These are phyloP conservation scores for Erodium maritimum DNA, from an alignment of 345 rosid genomes.

Conservation along the genomic window DNA sequence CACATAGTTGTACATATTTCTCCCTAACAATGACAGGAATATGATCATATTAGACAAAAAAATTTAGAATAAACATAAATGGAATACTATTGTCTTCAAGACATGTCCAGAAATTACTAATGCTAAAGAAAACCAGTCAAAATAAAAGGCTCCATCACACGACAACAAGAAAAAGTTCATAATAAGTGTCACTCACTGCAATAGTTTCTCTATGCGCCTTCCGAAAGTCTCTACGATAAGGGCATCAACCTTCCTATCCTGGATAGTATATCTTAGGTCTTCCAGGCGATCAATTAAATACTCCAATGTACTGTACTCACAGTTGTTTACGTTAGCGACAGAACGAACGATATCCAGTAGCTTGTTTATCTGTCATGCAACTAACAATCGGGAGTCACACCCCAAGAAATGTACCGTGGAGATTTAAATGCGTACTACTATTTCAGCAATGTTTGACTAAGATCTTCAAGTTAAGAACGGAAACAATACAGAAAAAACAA, in stretches of 20 bases:
- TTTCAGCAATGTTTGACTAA: no score
- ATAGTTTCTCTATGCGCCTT: constrained; percentile 82
- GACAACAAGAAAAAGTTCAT: background rate
- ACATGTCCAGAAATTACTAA: no score
- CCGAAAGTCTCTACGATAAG: constrained; percentile 96
- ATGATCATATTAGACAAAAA: no score
- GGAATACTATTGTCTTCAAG: background rate
- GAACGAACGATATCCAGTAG: constrained; percentile 63
- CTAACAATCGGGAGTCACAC: constrained; percentile 9
- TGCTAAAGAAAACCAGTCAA: background rate
- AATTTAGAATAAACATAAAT: background rate
- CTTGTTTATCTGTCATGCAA: constrained; percentile 56
- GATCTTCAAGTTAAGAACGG: background rate
- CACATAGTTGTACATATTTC: constrained; percentile 69
- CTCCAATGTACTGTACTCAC: constrained; percentile 58
- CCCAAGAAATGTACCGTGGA: background rate
- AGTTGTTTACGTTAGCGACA: constrained; percentile 55
- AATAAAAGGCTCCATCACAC: background rate
- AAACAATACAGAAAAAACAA: background rate
- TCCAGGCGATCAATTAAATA: constrained; percentile 66
- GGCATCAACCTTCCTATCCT: constrained; percentile 92
- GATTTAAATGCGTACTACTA: background rate
- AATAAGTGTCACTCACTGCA: constrained; percentile 46
- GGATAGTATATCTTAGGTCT: constrained; percentile 77
- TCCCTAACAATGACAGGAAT: constrained; percentile 40